Evolutionary conservation across 768 basidiomycete genomes (phyloP).

Genomic region (Termitomyces sp.): DNA sequence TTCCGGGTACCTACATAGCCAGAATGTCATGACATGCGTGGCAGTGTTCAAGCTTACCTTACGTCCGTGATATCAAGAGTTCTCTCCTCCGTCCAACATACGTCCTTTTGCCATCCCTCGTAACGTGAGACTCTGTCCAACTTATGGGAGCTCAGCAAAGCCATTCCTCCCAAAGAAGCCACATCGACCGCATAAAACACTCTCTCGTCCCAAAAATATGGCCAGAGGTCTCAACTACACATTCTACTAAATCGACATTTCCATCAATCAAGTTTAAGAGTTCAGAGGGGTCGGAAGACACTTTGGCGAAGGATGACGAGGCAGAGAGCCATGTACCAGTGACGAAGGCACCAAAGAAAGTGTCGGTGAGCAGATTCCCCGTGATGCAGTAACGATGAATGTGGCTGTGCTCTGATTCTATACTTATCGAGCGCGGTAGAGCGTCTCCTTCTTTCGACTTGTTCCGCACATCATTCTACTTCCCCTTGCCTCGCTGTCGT

Average conservation of each 20-base stretch:
- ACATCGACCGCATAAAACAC: constrained; percentile 16
- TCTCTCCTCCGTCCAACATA: not conserved
- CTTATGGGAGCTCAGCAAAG: constrained; percentile 28
- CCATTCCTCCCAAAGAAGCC: constrained; percentile 12
- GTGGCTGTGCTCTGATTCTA: constrained; percentile 13
- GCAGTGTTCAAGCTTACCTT: constrained; percentile 1
- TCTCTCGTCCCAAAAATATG: constrained; percentile 11
- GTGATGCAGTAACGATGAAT: constrained; percentile 2
- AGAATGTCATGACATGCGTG: not conserved
- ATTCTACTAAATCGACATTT: not conserved
- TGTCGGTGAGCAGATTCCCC: constrained; percentile 4
- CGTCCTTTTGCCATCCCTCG: not conserved
- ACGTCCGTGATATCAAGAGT: not conserved
- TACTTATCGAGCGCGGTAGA: constrained; percentile 11
- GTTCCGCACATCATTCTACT: not conserved
- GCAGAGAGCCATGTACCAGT: not conserved
- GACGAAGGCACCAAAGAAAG: not conserved
- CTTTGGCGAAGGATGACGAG: not conserved
- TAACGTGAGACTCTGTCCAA: not conserved
- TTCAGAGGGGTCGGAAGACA: not conserved
- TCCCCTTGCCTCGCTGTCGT: not conserved
- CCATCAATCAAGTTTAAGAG: not conserved
- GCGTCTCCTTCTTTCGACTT: not conserved
- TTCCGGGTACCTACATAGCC: not conserved
- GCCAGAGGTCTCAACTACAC: constrained; percentile 3